These are phyloP conservation scores for Cladosporium sp. DNA, from an alignment of 2,329 filamentous ascomycete genomes.

Conservation along the genomic window DNA sequence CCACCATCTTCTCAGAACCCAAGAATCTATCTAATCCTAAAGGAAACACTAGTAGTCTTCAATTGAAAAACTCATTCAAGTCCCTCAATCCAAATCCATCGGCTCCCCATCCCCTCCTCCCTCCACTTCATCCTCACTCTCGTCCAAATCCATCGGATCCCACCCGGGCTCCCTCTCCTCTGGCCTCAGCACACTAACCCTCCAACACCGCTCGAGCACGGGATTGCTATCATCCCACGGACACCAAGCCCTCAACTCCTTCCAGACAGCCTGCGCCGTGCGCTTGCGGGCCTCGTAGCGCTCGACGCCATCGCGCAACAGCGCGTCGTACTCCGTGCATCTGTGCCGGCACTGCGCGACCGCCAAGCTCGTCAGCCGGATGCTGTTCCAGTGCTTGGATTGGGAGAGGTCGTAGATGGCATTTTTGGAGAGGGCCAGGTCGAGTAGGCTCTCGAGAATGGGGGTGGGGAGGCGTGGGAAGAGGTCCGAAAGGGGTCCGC, in stretches of 20 bases:
- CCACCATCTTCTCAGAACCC: no score
- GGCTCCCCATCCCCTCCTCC: conserved; percentile 11
- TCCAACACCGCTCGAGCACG: conserved; percentile 25
- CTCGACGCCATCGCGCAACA: conserved; percentile 37
- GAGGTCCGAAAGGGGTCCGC: conserved; percentile 24
- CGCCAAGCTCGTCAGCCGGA: conserved; percentile 36
- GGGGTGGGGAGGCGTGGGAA: conserved; percentile 27
- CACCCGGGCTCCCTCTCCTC: conserved; percentile 24
- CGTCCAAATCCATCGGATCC: conserved; percentile 30
- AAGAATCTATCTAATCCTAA: no score
- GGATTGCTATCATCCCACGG: conserved; percentile 30
- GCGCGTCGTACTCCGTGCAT: conserved; percentile 58
- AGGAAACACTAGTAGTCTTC: no score
- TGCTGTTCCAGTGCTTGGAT: conserved; percentile 24
- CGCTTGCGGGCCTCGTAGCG: conserved; percentile 26
- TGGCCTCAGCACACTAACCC: conserved; percentile 25
- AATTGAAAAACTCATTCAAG: conserved; percentile 16
- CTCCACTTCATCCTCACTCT: conserved; percentile 18
- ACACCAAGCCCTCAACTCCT: conserved; percentile 29
- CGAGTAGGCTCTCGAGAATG: conserved; percentile 23
- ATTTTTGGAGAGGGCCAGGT: conserved; percentile 27
- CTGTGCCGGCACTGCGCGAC: conserved; percentile 59
- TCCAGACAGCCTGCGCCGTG: conserved; percentile 25
- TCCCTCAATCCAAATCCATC: conserved; percentile 27
- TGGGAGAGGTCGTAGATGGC: conserved; percentile 28